Base-by-base conservation (phyloP, 169 alveolate species). In the Plasmodium yoelii region DNA sequence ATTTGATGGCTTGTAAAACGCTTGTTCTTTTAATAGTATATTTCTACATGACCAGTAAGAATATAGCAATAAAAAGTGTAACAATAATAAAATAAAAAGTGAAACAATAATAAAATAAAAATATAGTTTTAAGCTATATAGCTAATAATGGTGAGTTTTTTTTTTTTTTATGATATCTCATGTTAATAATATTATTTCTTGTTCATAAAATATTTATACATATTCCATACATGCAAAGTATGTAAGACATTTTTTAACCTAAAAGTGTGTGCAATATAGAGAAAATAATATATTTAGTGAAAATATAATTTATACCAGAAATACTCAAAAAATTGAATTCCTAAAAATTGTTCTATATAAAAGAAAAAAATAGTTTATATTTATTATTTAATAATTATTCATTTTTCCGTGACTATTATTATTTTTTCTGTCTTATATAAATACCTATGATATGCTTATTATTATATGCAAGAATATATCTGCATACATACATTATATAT, bases 211-310 rank as follows among this genome's bases (percentile, higher is more conserved):
- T 47, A 15, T 56, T 26, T 75, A 63, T 63, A 61, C 71, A 46
- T 61, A 61, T 39, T 18, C 44, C 18, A 12, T 42, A 19, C 53
- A 42, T 42, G 26, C 64, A 42, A 18, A 15, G 9, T 24, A 13
- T 61, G 44, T 73, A 56, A 44, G 22, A 56, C 10, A 19, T 63
- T 24, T 73, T 63, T 75, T 44, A 44, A 49, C 47, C n/a, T 13
- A 13, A 9, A 9, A 26, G 28, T 75, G 75, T 65, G 69, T 75
- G 88, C 73, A 65, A 51, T 42, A 13, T 61, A 75, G 88, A 75
- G 72, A 75, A 60, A 75, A 55, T 73, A 46, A 70, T 18, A 42
- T 53, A 10, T 46, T 34, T 18, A 57, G 5, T 26, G 28, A 24
- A 6, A 24, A 26, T 73, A n/a, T 49, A 57, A 22, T 12, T 73